These are phyloP conservation scores for Mortierella hygrophila DNA, from an alignment of 192 early-diverging fungal genomes.

Conservation along the genomic window DNA sequence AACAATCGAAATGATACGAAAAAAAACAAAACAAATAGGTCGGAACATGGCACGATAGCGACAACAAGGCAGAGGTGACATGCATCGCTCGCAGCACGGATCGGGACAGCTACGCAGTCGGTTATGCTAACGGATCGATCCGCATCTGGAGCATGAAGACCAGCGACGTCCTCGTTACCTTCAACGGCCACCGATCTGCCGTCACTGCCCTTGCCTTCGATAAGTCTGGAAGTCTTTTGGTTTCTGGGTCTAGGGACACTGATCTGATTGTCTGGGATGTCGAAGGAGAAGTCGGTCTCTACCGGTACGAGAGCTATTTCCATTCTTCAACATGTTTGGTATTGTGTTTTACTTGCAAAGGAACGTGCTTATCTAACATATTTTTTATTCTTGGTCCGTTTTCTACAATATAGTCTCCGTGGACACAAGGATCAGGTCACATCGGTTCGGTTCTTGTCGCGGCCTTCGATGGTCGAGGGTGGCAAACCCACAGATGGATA, in stretches of 20 bases:
- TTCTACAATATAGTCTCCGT: constrained; percentile 68
- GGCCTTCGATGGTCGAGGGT: constrained; percentile 46
- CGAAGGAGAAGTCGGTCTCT: constrained; percentile 90
- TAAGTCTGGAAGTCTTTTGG: constrained; percentile 81
- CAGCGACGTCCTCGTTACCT: constrained; percentile 72
- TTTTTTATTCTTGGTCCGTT: neutral
- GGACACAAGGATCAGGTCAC: constrained; percentile 98
- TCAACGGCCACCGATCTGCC: constrained; percentile 93
- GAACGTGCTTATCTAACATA: neutral
- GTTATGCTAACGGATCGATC: constrained; percentile 94
- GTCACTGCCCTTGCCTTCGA: constrained; percentile 91
- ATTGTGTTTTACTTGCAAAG: neutral
- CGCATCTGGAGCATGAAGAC: constrained; percentile 84
- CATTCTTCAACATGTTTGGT: neutral
- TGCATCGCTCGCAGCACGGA: constrained; percentile 78
- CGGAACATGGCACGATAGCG: constrained; percentile 82
- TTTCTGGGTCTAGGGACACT: constrained; percentile 93
- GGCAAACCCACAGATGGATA: constrained; percentile 72
- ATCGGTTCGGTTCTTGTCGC: constrained; percentile 71
- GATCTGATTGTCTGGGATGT: constrained; percentile 97
- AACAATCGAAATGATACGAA: neutral
- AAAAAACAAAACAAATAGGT: constrained; percentile 45
- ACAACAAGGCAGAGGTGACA: constrained; percentile 90
- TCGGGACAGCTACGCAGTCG: constrained; percentile 86
- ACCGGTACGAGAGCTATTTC: constrained; percentile 40